Evolutionary conservation across 164 flowering plant genomes (phyloP).

Genomic region (Nelumbo lutea): DNA sequence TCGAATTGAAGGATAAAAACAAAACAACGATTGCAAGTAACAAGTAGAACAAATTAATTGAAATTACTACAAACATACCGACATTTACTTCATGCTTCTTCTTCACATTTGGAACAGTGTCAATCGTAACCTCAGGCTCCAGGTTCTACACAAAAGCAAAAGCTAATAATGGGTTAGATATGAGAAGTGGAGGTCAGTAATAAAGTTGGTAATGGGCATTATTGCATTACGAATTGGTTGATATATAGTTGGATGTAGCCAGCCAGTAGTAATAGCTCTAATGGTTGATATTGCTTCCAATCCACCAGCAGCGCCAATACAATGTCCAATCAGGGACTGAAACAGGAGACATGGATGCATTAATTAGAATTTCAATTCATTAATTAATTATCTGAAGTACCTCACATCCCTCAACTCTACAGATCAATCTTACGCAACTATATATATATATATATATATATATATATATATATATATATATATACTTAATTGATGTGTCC

Average conservation of each 20-base stretch:
- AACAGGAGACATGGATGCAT: not conserved
- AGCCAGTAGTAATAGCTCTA: conserved; percentile 62
- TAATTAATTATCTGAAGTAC: no score
- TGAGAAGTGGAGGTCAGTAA: not conserved
- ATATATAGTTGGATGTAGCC: conserved; percentile 59
- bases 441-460: no score
- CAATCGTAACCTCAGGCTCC: conserved; percentile 61
- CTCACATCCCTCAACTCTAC: no score
- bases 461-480: no score
- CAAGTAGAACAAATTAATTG: not conserved
- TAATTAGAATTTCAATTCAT: no score
- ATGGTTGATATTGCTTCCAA: conserved; percentile 67
- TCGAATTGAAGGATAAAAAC: no score
- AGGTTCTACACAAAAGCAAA: conserved; percentile 33
- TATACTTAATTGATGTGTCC: no score
- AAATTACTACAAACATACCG: conserved; percentile 39
- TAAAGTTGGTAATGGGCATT: not conserved
- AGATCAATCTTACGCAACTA: no score
- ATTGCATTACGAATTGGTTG: conserved; percentile 48
- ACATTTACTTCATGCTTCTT: conserved; percentile 68
- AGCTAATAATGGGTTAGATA: not conserved
- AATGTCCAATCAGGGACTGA: conserved; percentile 74
- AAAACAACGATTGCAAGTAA: not conserved
- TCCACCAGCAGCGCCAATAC: conserved; percentile 70
- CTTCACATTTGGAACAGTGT: conserved; percentile 75